Percentiles rank a stretch among this genome's conserved stretches.
Evolutionary conservation across 257 asterid species (phyloP).

Genomic region (Osmanthus fragrans): DNA sequence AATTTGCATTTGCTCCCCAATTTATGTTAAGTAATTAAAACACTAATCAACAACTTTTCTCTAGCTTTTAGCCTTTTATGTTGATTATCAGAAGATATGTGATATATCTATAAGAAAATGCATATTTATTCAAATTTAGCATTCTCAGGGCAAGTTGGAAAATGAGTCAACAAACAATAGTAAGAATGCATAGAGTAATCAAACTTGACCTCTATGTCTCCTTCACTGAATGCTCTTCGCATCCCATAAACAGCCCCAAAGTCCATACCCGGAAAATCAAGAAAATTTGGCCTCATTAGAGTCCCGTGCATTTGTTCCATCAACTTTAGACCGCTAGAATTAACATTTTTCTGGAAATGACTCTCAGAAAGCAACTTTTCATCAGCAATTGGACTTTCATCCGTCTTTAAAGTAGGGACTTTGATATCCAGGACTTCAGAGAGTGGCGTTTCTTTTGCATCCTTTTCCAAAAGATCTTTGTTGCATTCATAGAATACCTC

Average conservation of each 20-base stretch:
- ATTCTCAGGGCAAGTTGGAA: background rate
- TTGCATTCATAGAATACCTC: slow-evolving; percentile 53
- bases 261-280: slow-evolving; percentile 45
- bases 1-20: too few relatives aligned
- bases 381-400: slow-evolving; percentile 21
- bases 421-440: slow-evolving; percentile 38
- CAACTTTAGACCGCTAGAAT: slow-evolving; percentile 39
- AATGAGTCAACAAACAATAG: background rate
- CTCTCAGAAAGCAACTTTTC: slow-evolving; percentile 33
- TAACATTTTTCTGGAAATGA: slow-evolving; percentile 39
- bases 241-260: slow-evolving; percentile 42
- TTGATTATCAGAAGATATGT: background rate
- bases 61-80: too few relatives aligned
- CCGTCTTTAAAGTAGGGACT: slow-evolving; percentile 23
- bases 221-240: slow-evolving; percentile 58
- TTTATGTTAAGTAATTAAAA: too few relatives aligned
- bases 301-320: slow-evolving; percentile 41
- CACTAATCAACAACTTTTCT: too few relatives aligned
- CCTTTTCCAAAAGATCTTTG: slow-evolving; percentile 49
- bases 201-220: slow-evolving; percentile 50
- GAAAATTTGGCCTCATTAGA: slow-evolving; percentile 40
- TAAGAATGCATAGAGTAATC: slow-evolving; percentile 4
- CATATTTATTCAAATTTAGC: background rate
- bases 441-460: slow-evolving; percentile 37
- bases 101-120: background rate